Evolutionary conservation across 2,329 filamentous ascomycete genomes (phyloP).

Genomic region (Aspergillus aculeatinus): DNA sequence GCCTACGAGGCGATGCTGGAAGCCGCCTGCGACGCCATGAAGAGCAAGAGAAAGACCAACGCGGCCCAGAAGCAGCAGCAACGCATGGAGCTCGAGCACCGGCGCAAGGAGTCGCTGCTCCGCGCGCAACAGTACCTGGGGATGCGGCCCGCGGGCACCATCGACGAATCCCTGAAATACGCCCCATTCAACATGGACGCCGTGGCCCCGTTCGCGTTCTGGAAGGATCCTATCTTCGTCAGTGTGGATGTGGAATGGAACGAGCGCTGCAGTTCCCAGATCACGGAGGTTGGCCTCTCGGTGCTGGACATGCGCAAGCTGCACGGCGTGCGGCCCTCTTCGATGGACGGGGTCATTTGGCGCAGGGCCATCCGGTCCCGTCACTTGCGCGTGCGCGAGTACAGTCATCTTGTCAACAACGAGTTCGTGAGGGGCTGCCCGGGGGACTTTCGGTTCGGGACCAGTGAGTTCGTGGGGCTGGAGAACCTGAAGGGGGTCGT

Average conservation of each 20-base stretch:
- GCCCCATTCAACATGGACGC: slow-evolving; percentile 17
- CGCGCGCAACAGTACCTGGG: slow-evolving; percentile 71
- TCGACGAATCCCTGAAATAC: slow-evolving; percentile 10
- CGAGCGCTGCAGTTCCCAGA: slow-evolving; percentile 62
- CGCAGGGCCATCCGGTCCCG: slow-evolving; percentile 63
- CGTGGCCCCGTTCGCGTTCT: slow-evolving; percentile 46
- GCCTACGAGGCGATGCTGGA: slow-evolving; percentile 51
- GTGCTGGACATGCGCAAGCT: slow-evolving; percentile 71
- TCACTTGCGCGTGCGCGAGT: slow-evolving; percentile 76
- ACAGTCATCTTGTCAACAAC: slow-evolving; percentile 64
- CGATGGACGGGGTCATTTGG: slow-evolving; percentile 63
- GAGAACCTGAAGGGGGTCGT: slow-evolving; percentile 48
- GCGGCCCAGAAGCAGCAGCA: slow-evolving; percentile 51
- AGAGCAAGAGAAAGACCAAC: slow-evolving; percentile 51
- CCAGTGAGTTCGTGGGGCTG: slow-evolving; percentile 55
- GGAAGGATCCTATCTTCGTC: slow-evolving; percentile 66
- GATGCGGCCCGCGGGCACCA: slow-evolving; percentile 50
- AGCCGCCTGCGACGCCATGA: slow-evolving; percentile 50
- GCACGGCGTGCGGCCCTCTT: slow-evolving; percentile 57
- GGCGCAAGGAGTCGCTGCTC: slow-evolving; percentile 58
- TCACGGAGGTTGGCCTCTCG: slow-evolving; percentile 86
- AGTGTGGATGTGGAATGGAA: slow-evolving; percentile 80
- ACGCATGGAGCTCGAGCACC: slow-evolving; percentile 51
- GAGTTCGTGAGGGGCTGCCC: slow-evolving; percentile 72
- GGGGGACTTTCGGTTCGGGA: slow-evolving; percentile 70